Conservation (phyloP, 1,284 basidiomycete genomes). For the Apiotrichum montevideense region DNA sequence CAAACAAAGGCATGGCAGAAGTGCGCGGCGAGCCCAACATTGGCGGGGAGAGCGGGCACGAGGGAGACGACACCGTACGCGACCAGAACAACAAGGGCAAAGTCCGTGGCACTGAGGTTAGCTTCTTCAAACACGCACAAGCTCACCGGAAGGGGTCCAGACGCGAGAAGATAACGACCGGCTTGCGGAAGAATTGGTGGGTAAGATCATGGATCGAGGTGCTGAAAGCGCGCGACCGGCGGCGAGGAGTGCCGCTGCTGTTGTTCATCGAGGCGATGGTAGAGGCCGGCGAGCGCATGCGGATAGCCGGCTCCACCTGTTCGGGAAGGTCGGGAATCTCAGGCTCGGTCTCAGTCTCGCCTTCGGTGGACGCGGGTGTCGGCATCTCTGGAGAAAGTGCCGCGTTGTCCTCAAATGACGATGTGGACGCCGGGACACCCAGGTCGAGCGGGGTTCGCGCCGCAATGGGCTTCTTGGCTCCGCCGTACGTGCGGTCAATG, state of each 20-base stretch:
- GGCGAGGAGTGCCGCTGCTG: neutral
- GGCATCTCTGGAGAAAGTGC: conserved; percentile 11
- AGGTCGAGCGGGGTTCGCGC: conserved; percentile 62
- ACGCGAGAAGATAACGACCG: conserved; percentile 73
- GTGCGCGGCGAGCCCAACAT: conserved; percentile 56
- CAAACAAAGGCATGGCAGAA: conserved; percentile 78
- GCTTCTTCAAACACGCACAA: conserved; percentile 2
- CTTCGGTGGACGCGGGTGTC: conserved; percentile 66
- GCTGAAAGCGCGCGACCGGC: conserved; percentile 24
- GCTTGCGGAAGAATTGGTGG: conserved; percentile 84
- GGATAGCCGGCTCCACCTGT: conserved; percentile 14
- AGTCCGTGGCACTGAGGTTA: conserved; percentile 57
- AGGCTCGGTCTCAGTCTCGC: conserved; percentile 62
- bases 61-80: conserved; percentile 54
- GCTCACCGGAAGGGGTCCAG: conserved; percentile 75
- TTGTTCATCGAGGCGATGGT: conserved; percentile 16
- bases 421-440: neutral
- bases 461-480: conserved; percentile 73
- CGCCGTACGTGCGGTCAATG: conserved; percentile 84
- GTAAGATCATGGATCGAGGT: conserved; percentile 80
- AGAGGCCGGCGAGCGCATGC: conserved; percentile 28
- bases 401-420: conserved; percentile 1
- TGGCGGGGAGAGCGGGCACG: conserved; percentile 43
- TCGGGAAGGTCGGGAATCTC: conserved; percentile 36
- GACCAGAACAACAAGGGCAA: conserved; percentile 58